Percentiles rank a stretch among this genome's conserved stretches.
Evolutionary conservation across 169 alveolate species (phyloP).

Genomic region (Amoebophrya sp.): DNA sequence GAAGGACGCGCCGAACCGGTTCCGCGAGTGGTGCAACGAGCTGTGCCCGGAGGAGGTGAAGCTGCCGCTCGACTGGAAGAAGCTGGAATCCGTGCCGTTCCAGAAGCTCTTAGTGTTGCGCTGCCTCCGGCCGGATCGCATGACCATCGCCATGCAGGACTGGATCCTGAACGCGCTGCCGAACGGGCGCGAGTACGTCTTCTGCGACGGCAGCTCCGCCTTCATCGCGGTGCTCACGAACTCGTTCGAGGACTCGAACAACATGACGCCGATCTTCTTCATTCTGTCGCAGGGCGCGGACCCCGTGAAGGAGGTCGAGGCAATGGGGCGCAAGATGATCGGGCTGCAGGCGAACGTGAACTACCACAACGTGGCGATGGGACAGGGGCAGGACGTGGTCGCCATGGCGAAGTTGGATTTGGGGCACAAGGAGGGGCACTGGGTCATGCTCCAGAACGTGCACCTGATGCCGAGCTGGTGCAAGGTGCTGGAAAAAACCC

Average conservation of each 20-base stretch:
- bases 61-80: conserved; percentile 91
- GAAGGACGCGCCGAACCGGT: conserved; percentile 85
- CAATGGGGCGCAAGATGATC: conserved; percentile 56
- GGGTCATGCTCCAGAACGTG: conserved; percentile 87
- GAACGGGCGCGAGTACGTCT: conserved; percentile 75
- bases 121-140: conserved; percentile 86
- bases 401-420: conserved; percentile 77
- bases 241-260: conserved; percentile 71
- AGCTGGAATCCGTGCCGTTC: conserved; percentile 77
- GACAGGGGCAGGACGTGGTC: conserved; percentile 81
- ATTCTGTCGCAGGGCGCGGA: conserved; percentile 87
- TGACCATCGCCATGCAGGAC: conserved; percentile 74
- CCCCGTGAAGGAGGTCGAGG: conserved; percentile 83
- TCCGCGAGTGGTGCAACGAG: conserved; percentile 92
- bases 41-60: conserved; percentile 81
- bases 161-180: conserved; percentile 80
- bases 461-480: conserved; percentile 88
- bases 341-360: conserved; percentile 59
- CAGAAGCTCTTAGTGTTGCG: conserved; percentile 81
- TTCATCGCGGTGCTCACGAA: conserved; percentile 65
- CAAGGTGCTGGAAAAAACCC: conserved; percentile 78
- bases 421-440: conserved; percentile 89
- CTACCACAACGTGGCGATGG: conserved; percentile 83
- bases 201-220: conserved; percentile 71
- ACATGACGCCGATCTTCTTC: conserved; percentile 83